Conservation (phyloP, 208 protist genomes). For the Trypanosoma congolense region DNA sequence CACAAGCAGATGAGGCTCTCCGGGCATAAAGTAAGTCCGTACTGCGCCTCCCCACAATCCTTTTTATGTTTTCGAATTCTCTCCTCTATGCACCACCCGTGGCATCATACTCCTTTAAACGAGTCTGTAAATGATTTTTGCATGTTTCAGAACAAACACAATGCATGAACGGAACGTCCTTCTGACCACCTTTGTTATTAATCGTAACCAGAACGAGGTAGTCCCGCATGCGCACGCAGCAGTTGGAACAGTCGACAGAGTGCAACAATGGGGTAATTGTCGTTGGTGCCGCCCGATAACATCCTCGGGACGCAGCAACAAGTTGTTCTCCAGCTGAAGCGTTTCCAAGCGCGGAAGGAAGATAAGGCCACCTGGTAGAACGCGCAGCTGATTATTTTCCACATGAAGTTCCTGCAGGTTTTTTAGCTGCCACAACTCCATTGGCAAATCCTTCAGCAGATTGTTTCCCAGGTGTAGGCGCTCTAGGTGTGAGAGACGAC, state of each 20-base stretch:
- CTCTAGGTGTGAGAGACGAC: slow-evolving; percentile 55
- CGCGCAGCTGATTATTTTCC: slow-evolving; percentile 51
- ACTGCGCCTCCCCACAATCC: neutral
- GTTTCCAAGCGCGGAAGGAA: slow-evolving; percentile 53
- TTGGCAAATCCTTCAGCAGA: slow-evolving; percentile 40
- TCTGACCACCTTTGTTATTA: slow-evolving; percentile 34
- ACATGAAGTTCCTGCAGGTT: slow-evolving; percentile 58
- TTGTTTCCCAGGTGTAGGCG: slow-evolving; percentile 71
- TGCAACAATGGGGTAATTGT: slow-evolving; percentile 41
- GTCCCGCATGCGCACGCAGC: slow-evolving; percentile 50
- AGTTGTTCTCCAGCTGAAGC: slow-evolving; percentile 75
- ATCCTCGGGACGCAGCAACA: slow-evolving; percentile 34
- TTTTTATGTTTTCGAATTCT: slow-evolving; percentile 1
- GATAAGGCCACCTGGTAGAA: slow-evolving; percentile 72
- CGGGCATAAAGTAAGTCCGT: too few relatives aligned
- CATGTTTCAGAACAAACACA: slow-evolving; percentile 65
- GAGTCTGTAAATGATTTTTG: slow-evolving; percentile 33
- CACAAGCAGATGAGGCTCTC: too few relatives aligned
- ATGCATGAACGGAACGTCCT: slow-evolving; percentile 58
- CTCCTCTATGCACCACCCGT: neutral
- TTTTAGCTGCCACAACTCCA: slow-evolving; percentile 70
- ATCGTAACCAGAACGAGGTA: slow-evolving; percentile 58
- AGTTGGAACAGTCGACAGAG: slow-evolving; percentile 73
- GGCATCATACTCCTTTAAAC: slow-evolving; percentile 49
- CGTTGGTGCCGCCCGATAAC: slow-evolving; percentile 38